These are phyloP conservation scores for Saccharomyces eubayanus DNA, from an alignment of 805 yeast genomes.

Conservation along the genomic window DNA sequence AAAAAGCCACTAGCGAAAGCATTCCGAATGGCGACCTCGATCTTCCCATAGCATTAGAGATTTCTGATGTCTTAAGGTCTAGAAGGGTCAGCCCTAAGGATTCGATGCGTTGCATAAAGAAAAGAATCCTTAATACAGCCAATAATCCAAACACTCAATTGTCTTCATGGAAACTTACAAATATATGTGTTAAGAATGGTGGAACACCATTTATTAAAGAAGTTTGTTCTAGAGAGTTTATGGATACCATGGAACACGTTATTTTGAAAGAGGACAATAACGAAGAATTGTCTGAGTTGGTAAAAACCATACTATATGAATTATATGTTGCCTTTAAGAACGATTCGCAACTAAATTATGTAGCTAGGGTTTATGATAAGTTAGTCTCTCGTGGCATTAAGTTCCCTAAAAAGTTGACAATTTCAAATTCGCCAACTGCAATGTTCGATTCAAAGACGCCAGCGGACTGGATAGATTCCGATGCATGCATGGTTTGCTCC, in stretches of 20 bases:
- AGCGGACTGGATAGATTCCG: slow-evolving; percentile 96
- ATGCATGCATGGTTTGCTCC: slow-evolving; percentile 91
- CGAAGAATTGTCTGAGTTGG: slow-evolving; percentile 47
- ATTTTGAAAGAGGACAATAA: slow-evolving; percentile 35
- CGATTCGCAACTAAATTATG: slow-evolving; percentile 57
- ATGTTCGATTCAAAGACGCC: slow-evolving; percentile 87
- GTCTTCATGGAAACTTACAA: slow-evolving; percentile 67
- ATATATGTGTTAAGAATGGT: slow-evolving; percentile 85
- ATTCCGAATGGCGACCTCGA: slow-evolving; percentile 89
- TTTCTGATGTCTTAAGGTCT: slow-evolving; percentile 79
- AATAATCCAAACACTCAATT: slow-evolving; percentile 72
- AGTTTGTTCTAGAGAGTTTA: slow-evolving; percentile 73
- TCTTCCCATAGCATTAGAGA: slow-evolving; percentile 63
- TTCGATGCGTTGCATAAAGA: slow-evolving; percentile 78
- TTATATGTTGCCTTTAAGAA: slow-evolving; percentile 71
- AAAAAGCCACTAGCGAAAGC: slow-evolving; percentile 77
- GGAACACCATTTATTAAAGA: slow-evolving; percentile 79
- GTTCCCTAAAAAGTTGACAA: slow-evolving; percentile 44
- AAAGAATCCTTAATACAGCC: slow-evolving; percentile 50
- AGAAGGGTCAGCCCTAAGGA: slow-evolving; percentile 71
- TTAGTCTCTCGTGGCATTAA: slow-evolving; percentile 54
- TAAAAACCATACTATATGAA: slow-evolving; percentile 59
- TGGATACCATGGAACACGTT: slow-evolving; percentile 58
- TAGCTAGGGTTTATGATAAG: slow-evolving; percentile 51
- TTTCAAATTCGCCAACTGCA: slow-evolving; percentile 24